These are phyloP conservation scores for Botrytis byssoidea DNA, from an alignment of 2,329 filamentous ascomycete genomes.

Conservation along the genomic window DNA sequence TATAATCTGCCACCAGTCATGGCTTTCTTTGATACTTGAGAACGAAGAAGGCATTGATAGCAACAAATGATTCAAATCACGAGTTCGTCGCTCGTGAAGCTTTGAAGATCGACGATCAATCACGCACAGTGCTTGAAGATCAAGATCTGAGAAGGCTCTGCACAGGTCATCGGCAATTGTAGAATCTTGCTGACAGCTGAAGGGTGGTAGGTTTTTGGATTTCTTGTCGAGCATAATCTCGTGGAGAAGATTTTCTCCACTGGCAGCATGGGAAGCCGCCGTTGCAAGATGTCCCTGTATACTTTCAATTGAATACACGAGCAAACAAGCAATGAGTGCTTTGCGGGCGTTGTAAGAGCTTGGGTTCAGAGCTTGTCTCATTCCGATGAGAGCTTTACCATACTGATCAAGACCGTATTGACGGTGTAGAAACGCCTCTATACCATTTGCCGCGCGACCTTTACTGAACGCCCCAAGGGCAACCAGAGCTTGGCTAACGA, in stretches of 20 bases:
- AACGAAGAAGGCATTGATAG: slow-evolving; percentile 20
- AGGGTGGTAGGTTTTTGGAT: not conserved
- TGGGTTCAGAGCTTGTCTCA: slow-evolving; percentile 17
- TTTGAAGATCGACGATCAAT: slow-evolving; percentile 10
- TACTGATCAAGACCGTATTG: slow-evolving; percentile 20
- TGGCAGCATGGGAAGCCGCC: slow-evolving; percentile 17
- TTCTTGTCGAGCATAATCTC: not conserved
- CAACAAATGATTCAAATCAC: slow-evolving; percentile 5
- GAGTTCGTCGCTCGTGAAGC: not conserved
- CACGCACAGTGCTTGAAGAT: slow-evolving; percentile 20
- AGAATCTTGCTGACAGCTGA: not conserved
- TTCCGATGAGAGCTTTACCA: slow-evolving; percentile 16
- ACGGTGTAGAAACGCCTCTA: slow-evolving; percentile 9
- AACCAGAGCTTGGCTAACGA: slow-evolving; percentile 28
- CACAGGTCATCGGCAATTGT: slow-evolving; percentile 18
- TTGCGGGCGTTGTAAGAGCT: slow-evolving; percentile 11
- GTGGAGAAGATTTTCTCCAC: slow-evolving; percentile 19
- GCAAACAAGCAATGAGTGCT: slow-evolving; percentile 20
- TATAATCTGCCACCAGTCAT: slow-evolving; percentile 23
- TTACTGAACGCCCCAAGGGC: slow-evolving; percentile 28
- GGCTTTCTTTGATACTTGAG: slow-evolving; percentile 18
- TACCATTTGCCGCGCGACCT: slow-evolving; percentile 1
- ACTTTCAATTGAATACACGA: slow-evolving; percentile 25
- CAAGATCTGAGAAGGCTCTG: slow-evolving; percentile 15
- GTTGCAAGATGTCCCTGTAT: slow-evolving; percentile 19